Conservation (phyloP, 2,329 filamentous ascomycete species). For the Neopestalotiopsis rosae region DNA sequence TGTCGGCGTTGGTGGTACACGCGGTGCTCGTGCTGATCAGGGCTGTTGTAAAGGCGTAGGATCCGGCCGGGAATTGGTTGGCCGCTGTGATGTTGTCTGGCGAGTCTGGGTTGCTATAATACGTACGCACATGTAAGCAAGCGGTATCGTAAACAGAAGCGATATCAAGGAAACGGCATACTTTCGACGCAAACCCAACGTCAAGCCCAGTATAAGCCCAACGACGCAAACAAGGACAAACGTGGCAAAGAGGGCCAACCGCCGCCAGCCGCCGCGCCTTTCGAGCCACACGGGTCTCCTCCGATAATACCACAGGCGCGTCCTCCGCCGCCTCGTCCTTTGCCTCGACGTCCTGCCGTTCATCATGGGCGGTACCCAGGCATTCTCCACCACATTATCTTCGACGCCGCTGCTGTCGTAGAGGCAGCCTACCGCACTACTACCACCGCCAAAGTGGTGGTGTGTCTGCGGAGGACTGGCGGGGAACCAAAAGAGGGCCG, state of each 20-base stretch:
- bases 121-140: constrained; percentile 27
- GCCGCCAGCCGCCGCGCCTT: constrained; percentile 38
- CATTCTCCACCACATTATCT: constrained; percentile 16
- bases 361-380: constrained; percentile 16
- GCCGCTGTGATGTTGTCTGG: constrained; percentile 13
- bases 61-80: constrained; percentile 61
- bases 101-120: constrained; percentile 34
- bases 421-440: too few species aligned
- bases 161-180: constrained; percentile 27
- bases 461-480: not conserved
- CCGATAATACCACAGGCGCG: not conserved
- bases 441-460: constrained; percentile 6
- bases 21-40: constrained; percentile 57
- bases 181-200: constrained; percentile 43
- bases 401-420: not conserved
- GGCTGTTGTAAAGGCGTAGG: constrained; percentile 65
- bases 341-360: constrained; percentile 10
- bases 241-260: constrained; percentile 35
- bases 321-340: not conserved
- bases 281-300: constrained; percentile 24
- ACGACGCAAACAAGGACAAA: constrained; percentile 39
- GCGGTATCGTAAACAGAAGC: not conserved
- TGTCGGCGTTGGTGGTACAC: constrained; percentile 62
- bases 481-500: not conserved
- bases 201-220: constrained; percentile 45